Base-by-base conservation (phyloP, 352 stramenopile species). In the Globisporangium abappressorium region DNA sequence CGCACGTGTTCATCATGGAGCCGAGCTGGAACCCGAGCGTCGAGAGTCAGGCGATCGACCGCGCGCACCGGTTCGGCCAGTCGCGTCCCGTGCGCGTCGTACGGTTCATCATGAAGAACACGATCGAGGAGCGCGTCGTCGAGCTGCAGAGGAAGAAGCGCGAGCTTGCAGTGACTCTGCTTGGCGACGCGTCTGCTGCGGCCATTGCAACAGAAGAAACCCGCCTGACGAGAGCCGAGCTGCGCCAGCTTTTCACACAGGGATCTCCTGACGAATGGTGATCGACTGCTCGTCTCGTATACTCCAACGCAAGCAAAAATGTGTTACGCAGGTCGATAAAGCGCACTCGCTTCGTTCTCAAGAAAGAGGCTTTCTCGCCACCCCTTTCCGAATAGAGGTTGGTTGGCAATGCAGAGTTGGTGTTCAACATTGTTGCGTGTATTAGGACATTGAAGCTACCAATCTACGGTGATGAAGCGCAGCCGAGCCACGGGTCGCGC, bases 1-100 rank as follows among this genome's bases (percentile, higher is more conserved):
- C 90, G 30, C 86, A 97, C 47, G 91, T 98, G 38, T 98, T 98
- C 73, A 81, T 98, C 57, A 95, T 98, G 82, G 93, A 98, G 77
- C 93, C 93, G 28, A 92, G 89, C 43, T 94, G 91, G 81, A 98
- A 98, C 70, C 91, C 90, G 5, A 96, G 90, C 22, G 74, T 98
- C n/a, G 93, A 98, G 73, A 83, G 70, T 28, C 92, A 98, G 61
- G 92, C 92, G 0, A 84, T 98, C 46, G 90, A 96, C 68, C 85
- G 93, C 43, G 89, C 92, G 9, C 91, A 98, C 64, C 87, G 94
- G 22, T 94, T 96, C 46, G 89, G 90, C 20, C 89, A 97, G 58
- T 82, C 69, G n/a, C 77, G 74, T 9, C 68, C 78, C 12, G 90
- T 96, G 43, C 83, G 78, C 3, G 84, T 96, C 28, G 85, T 94